Evolutionary conservation across 495 filamentous ascomycete species (phyloP), one percentile per base, ranked within the genome.

Genomic region (Pyrenula massariospora): DNA sequence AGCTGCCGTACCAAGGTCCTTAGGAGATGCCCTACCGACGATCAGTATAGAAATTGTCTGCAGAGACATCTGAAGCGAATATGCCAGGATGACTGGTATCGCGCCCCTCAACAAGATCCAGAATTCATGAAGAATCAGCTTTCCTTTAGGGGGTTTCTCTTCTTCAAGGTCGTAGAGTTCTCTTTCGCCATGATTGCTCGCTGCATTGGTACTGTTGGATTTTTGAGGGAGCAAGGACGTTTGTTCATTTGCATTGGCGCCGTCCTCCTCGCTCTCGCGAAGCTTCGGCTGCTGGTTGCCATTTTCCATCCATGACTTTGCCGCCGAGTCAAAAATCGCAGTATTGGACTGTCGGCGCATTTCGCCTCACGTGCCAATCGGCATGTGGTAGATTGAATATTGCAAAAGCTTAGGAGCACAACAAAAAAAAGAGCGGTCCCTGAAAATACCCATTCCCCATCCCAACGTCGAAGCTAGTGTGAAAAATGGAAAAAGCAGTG

Each of bases 31-130:
- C 10, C 89, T 82, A 21, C 91, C 91, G 20, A 89, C 88, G 15
- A 95, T 84, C 25, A 96, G 69, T 3, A 95, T 87, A 0, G 90
- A 93, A 20, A 87, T 66, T 0, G 91, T 95, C 67, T 96, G 91
- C 0, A 96, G 74, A 15, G 86, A 91, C 67, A 91, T 95, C 64
- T 96, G 91, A 3, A 96, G 78, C 0, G 86, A 84, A 67, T 96
- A 96, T 54, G 90, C 90, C 2, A 96, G 68, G 62, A 95, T 92
- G 2, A 96, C 88, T 0, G 91, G 91, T 1, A 87, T 68, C 0
- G 89, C 86, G 15, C 78, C 79, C 60, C 78, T 83, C 12, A 88
- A 68, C 21, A 95, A 73, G 19, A 85, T 66, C 68, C 78, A 77
- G 60, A 90, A 84, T 66, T 96, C 91, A 1, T 68, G 59, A 10